A percentile compares a stretch with the other conserved stretches of the same genome.
Conservation (phyloP, 2,329 filamentous ascomycete species). For the Talaromyces sp. region DNA sequence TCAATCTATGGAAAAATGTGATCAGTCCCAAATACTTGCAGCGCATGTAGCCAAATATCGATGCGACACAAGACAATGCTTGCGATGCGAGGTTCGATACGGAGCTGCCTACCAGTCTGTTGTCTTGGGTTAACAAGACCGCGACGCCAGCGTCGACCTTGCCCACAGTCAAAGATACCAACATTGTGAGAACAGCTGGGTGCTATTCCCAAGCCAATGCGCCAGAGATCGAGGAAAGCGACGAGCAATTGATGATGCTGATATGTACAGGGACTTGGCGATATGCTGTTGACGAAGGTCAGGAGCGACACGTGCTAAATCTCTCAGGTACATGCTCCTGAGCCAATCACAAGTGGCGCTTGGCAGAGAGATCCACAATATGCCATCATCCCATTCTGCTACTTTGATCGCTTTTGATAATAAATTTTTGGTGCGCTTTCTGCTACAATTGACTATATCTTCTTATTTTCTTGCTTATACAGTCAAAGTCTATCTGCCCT, state of each 20-base stretch:
- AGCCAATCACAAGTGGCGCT: neutral
- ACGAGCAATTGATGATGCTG: neutral
- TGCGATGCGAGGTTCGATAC: constrained; percentile 11
- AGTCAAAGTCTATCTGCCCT: neutral
- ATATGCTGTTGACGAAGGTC: neutral
- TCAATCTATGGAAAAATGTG: constrained; percentile 64
- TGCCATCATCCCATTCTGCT: neutral
- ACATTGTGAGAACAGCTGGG: constrained; percentile 54
- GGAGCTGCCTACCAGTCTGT: constrained; percentile 70
- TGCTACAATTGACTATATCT: neutral
- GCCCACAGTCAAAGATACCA: constrained; percentile 95
- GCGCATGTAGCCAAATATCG: neutral
- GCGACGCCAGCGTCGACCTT: constrained; percentile 99
- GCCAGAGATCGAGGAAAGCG: neutral
- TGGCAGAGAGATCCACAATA: neutral
- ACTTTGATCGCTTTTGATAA: neutral
- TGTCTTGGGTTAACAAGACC: constrained; percentile 92
- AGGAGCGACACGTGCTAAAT: constrained; percentile 7
- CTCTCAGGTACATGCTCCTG: neutral
- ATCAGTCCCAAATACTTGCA: neutral
- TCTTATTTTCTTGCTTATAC: too few species aligned
- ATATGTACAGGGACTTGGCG: neutral
- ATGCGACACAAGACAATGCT: constrained; percentile 5
- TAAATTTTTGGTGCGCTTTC: neutral
- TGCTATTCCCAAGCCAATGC: neutral